Conservation (phyloP, 331 rosid genomes). For the Malus hybrid region DNA sequence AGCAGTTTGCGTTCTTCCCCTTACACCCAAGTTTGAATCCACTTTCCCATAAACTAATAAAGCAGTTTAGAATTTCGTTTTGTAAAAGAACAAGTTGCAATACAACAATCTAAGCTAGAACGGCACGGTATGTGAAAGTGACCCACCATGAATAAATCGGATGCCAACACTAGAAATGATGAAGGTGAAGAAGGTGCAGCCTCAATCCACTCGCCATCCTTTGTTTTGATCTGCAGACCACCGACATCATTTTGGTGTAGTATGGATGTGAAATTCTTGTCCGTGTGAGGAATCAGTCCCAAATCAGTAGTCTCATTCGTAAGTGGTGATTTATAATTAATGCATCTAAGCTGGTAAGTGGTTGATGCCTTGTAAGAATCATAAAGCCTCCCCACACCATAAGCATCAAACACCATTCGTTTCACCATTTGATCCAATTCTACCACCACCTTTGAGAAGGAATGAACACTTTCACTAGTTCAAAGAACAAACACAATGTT, state of each 20-base stretch:
- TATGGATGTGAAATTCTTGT: conserved; percentile 15
- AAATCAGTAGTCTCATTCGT: not conserved
- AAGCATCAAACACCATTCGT: conserved; percentile 22
- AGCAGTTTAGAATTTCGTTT: too few species aligned
- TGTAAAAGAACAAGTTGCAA: too few species aligned
- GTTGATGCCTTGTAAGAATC: conserved; percentile 6
- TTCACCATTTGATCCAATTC: conserved; percentile 14
- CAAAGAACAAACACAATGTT: not conserved
- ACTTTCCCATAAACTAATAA: too few species aligned
- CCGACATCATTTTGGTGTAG: conserved; percentile 10
- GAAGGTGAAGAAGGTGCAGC: conserved; percentile 1
- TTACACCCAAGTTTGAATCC: too few species aligned
- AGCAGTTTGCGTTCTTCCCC: too few species aligned
- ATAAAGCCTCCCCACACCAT: conserved; percentile 6
- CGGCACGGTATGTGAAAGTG: not conserved
- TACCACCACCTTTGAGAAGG: conserved; percentile 6
- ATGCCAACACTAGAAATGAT: conserved; percentile 9
- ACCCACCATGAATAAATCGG: conserved; percentile 14
- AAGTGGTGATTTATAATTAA: conserved; percentile 1
- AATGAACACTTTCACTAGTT: conserved; percentile 4
- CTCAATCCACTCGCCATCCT: conserved; percentile 23
- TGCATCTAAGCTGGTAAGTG: conserved; percentile 11
- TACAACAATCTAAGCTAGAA: too few species aligned
- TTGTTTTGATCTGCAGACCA: conserved; percentile 20
- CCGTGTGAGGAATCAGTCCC: conserved; percentile 15